Evolutionary conservation across 805 yeast species (phyloP), one percentile per base, ranked within the genome.

Genomic region (Lipomyces chichibuensis): DNA sequence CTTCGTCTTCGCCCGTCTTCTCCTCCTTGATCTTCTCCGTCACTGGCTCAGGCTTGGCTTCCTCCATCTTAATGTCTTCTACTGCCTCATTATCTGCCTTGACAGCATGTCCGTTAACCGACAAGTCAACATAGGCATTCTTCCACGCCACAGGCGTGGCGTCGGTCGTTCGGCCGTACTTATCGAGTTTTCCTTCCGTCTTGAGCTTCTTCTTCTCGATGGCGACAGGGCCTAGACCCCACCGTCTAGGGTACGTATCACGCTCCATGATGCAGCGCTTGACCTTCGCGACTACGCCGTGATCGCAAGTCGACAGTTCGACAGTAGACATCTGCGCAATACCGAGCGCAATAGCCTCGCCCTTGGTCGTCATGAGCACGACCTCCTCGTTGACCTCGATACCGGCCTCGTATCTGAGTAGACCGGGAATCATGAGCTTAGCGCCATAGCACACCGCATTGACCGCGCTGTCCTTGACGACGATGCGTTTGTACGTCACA

Each of bases 191-290:
- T 77, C 98, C 99, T 73, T 90, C 97, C 63, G 96, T 90, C 86
- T 93, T 94, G 85, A 95, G 84, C 84, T 94, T 97, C 86, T 95
- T 95, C 90, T 95, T 95, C 89, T 92, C 92, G 81, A 91, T 92
- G 69, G 99, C 98, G 78, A 93, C 91, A 75, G 99, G 99, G 75
- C 99, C 99, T 75, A 95, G 83, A 70, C 99, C 99, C 99, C 99
- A 95, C 86, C 98, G 89, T 86, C 99, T 90, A 82, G 99, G 99
- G 81, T 95, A 95, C 62, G 97, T 87, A 80, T 95, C 99, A 84
- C 99, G 89, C 84, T 95, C 99, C 99, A 95, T 95, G 76, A 95
- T 95, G 84, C 98, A 94, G 84, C 99, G 91, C 86, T 95, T 95
- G 77, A 95, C 97, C 84, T 91, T 92, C 73, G 99, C 97, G 76